These are phyloP conservation scores for Astragalus glycyphyllos DNA, from an alignment of 306 rosid species.

Conservation along the genomic window DNA sequence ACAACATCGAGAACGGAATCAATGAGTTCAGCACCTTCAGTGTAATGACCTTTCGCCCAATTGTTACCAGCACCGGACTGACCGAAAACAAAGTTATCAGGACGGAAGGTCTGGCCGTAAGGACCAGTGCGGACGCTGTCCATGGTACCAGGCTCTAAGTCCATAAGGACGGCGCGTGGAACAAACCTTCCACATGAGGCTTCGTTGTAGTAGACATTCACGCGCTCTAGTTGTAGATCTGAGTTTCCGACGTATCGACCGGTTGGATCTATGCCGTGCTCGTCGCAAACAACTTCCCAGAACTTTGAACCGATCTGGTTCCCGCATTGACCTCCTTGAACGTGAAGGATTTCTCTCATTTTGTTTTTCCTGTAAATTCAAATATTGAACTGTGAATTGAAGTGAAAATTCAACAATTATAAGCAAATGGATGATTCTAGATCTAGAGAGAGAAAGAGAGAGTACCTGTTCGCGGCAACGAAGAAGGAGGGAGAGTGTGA, in stretches of 20 bases:
- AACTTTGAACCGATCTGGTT: constrained; percentile 70
- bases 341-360: constrained; percentile 70
- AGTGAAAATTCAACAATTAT: too few species aligned
- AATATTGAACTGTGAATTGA: neutral
- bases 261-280: constrained; percentile 69
- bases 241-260: constrained; percentile 59
- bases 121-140: constrained; percentile 68
- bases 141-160: constrained; percentile 66
- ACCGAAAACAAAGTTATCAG: constrained; percentile 65
- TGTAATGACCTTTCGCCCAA: constrained; percentile 69
- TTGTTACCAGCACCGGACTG: constrained; percentile 72
- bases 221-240: constrained; percentile 65
- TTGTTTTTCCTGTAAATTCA: constrained; percentile 42
- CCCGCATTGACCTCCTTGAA: constrained; percentile 72
- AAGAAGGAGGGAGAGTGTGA: neutral
- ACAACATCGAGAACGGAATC: constrained; percentile 67
- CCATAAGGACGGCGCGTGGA: constrained; percentile 71
- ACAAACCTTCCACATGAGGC: constrained; percentile 69
- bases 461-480: constrained; percentile 40
- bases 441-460: constrained; percentile 28
- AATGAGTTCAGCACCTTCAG: constrained; percentile 67
- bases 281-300: constrained; percentile 73
- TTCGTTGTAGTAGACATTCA: constrained; percentile 62
- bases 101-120: constrained; percentile 66
- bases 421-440: neutral